Percentiles rank a stretch among this genome's conserved stretches.
Evolutionary conservation across 225 moss, liverwort and hornwort species (phyloP).

Genomic region (Polytrichum formosum): DNA sequence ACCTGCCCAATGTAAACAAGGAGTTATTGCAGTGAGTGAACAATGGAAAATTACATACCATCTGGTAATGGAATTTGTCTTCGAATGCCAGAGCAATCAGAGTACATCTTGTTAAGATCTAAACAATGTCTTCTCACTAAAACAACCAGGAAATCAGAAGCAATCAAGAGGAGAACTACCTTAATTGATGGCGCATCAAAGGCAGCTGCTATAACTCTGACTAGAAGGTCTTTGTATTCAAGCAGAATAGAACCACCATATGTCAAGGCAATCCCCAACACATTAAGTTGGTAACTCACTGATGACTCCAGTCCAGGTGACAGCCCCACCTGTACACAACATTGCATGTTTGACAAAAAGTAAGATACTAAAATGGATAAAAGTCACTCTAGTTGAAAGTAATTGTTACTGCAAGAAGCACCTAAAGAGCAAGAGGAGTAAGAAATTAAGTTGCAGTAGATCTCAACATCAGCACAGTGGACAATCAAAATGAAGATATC

Average conservation of each 20-base stretch:
- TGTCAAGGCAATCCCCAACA: constrained; percentile 74
- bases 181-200: constrained; percentile 95
- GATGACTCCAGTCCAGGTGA: constrained; percentile 91
- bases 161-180: constrained; percentile 30
- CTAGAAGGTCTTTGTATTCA: constrained; percentile 61
- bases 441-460: too few relatives aligned
- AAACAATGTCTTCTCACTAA: background rate
- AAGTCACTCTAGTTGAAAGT: too few relatives aligned
- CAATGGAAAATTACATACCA: too few relatives aligned
- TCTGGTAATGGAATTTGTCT: too few relatives aligned
- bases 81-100: too few relatives aligned
- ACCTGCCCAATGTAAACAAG: constrained; percentile 53
- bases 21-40: too few relatives aligned
- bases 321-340: constrained; percentile 57
- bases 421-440: too few relatives aligned
- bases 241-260: constrained; percentile 79
- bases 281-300: constrained; percentile 78
- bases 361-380: too few relatives aligned
- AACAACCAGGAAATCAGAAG: background rate
- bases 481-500: too few relatives aligned
- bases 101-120: background rate
- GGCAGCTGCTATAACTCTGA: constrained; percentile 75
- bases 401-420: too few relatives aligned
- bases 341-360: too few relatives aligned
- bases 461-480: too few relatives aligned